Conservation (phyloP, 2,329 filamentous ascomycete genomes). For the Colletotrichum ledebouriae region DNA sequence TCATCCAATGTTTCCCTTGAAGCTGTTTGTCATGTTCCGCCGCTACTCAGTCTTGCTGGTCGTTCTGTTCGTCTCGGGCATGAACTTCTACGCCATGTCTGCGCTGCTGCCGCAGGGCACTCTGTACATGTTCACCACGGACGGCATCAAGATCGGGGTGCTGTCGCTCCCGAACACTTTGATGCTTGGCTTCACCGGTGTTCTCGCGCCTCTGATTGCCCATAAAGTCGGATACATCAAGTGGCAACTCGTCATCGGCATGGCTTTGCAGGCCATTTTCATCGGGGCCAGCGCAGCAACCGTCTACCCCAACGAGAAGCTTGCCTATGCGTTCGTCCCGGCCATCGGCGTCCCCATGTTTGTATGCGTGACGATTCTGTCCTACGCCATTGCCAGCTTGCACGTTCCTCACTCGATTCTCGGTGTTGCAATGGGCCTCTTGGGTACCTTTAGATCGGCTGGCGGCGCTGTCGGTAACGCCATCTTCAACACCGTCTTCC, state of each 20-base stretch:
- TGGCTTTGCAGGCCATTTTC: conserved; percentile 49
- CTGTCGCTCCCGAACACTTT: conserved; percentile 32
- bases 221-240: conserved; percentile 50
- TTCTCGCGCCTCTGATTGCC: conserved; percentile 48
- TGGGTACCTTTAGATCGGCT: conserved; percentile 49
- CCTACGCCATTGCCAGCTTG: conserved; percentile 49
- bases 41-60: conserved; percentile 50
- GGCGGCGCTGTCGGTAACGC: conserved; percentile 53
- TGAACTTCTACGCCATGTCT: conserved; percentile 48
- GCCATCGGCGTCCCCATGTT: conserved; percentile 51
- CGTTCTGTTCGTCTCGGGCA: conserved; percentile 50
- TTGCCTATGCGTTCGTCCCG: conserved; percentile 49
- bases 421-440: conserved; percentile 48
- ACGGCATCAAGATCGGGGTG: conserved; percentile 47
- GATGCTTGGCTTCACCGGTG: conserved; percentile 33
- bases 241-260: conserved; percentile 49
- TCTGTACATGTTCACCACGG: conserved; percentile 50
- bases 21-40: conserved; percentile 48
- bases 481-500: conserved; percentile 51
- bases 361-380: conserved; percentile 49
- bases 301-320: conserved; percentile 47
- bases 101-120: conserved; percentile 49
- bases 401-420: conserved; percentile 50
- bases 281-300: conserved; percentile 47
- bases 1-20: conserved; percentile 46